phyloP scores from a whole-genome alignment of 768 basidiomycete species.

The Fomitopsis pulvina region DNA sequence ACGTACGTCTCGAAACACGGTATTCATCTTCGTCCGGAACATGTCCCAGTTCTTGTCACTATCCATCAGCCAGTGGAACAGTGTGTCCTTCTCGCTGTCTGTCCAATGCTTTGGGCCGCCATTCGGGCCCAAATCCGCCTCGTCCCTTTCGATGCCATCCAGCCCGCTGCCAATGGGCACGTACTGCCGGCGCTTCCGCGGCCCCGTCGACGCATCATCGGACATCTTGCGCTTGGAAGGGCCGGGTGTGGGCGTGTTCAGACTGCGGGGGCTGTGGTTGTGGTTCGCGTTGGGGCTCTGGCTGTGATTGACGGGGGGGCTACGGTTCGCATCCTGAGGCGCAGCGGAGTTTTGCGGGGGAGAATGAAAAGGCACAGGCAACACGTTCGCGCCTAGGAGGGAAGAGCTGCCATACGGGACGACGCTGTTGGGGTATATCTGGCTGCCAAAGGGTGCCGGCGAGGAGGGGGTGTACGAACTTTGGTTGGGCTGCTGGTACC shows the following conservation, averaged over 20 bases:
- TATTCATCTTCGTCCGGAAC: constrained; percentile 75
- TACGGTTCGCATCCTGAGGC: background rate
- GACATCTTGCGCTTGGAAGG: constrained; percentile 14
- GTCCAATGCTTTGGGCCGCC: constrained; percentile 81
- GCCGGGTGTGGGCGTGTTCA: background rate
- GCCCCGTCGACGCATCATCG: constrained; percentile 3
- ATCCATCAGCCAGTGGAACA: constrained; percentile 76
- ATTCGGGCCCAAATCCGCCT: constrained; percentile 15
- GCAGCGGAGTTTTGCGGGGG: background rate
- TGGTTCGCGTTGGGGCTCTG: background rate
- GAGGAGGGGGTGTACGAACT: constrained; percentile 8
- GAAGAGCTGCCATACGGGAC: constrained; percentile 6
- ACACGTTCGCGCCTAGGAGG: constrained; percentile 2
- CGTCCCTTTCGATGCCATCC: constrained; percentile 8
- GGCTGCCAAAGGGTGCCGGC: constrained; percentile 1
- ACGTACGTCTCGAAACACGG: constrained; percentile 68
- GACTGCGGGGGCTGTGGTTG: background rate
- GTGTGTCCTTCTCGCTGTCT: constrained; percentile 72
- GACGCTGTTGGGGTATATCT: constrained; percentile 12
- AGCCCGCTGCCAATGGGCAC: background rate
- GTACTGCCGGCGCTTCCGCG: constrained; percentile 9
- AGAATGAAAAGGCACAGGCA: constrained; percentile 3
- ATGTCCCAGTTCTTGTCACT: constrained; percentile 77
- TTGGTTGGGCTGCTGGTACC: constrained; percentile 7
- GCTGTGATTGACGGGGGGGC: constrained; percentile 1